Base-by-base conservation (phyloP, 306 rosid genomes). In the Glycyrrhiza uralensis region DNA sequence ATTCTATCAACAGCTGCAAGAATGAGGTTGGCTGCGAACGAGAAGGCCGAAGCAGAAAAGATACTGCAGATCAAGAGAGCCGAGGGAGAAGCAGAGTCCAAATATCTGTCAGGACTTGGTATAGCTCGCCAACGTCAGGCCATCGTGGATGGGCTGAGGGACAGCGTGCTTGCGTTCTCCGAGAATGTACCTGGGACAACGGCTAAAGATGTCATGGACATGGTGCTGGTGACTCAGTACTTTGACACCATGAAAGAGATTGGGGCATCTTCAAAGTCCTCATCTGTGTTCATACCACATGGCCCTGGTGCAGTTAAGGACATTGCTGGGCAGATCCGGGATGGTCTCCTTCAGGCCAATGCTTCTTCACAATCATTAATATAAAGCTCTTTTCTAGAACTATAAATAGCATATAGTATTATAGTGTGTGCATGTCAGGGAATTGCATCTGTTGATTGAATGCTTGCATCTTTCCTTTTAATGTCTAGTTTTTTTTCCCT, bases 241-340 rank as follows among this genome's bases (percentile, higher is more conserved):
- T 90, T 90, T 5, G 92, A 90, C 77, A 90, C 94, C 1, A 81
- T 90, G 90, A 83, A 88, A 76, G 96, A 90, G 72, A 90, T 90
- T 0, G 94, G 90, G 1, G 94, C 94, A n/a, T 83, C 88, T 44
- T 90, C 96, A 5, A 90, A 82, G 81, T 81, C 92, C 6, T 84
- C 85, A 0, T 79, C 94, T 1, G 87, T 90, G 41, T 86, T 87
- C 86, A 90, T 90, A 41, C 90, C 96, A 4, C 96, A 90, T 10
- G 91, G 93, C 10, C 96, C 96, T 5, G 93, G 93, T n/a, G 93
- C 88, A 2, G 91, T 90, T 38, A 84, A 32, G 76, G 88, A 90
- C 38, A 33, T 86, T 55, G 89, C 89, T 50, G 42, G 59, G 35
- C 93, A 87, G 85, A 90, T 90, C 7, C 79, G 93, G 22, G 88